Evolutionary conservation across 2,329 filamentous ascomycete genomes (phyloP).

Genomic region (Tolypocladium tropicale): DNA sequence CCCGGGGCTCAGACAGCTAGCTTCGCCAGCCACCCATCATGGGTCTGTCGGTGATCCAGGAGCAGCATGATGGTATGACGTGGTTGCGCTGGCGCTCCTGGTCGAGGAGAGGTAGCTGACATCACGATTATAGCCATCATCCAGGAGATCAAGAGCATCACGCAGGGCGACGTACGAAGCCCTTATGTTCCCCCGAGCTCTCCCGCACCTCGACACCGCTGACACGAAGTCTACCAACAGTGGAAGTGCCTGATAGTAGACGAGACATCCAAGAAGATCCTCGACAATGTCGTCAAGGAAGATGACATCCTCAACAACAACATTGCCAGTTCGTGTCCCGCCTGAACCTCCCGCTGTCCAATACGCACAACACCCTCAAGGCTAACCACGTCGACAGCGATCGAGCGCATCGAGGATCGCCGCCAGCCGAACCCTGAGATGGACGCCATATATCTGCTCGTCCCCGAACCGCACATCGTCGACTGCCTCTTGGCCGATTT

Average conservation of each 20-base stretch:
- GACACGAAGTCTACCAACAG: constrained; percentile 31
- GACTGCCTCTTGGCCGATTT: constrained; percentile 93
- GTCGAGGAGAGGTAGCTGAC: neutral
- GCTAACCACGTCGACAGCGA: constrained; percentile 48
- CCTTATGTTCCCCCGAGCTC: neutral
- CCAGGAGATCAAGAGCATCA: constrained; percentile 59
- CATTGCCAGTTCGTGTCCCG: constrained; percentile 65
- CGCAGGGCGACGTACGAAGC: constrained; percentile 62
- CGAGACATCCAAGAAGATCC: constrained; percentile 68
- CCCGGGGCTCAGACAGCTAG: constrained; percentile 5
- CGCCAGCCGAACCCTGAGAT: constrained; percentile 76
- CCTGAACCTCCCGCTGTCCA: constrained; percentile 4
- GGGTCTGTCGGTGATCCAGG: constrained; percentile 74
- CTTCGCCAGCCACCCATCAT: constrained; percentile 43
- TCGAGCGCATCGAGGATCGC: constrained; percentile 85
- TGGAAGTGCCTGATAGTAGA: constrained; percentile 97
- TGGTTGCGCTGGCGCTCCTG: neutral
- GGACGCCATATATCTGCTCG: constrained; percentile 89
- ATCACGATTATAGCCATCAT: constrained; percentile 19
- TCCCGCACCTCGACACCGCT: neutral
- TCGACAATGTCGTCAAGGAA: constrained; percentile 86
- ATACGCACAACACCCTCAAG: constrained; percentile 2
- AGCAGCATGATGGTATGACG: constrained; percentile 51
- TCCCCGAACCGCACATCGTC: constrained; percentile 77
- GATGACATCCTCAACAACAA: constrained; percentile 97